These are phyloP conservation scores for Lipomyces sp. DNA, from an alignment of 805 yeast species.

Conservation along the genomic window DNA sequence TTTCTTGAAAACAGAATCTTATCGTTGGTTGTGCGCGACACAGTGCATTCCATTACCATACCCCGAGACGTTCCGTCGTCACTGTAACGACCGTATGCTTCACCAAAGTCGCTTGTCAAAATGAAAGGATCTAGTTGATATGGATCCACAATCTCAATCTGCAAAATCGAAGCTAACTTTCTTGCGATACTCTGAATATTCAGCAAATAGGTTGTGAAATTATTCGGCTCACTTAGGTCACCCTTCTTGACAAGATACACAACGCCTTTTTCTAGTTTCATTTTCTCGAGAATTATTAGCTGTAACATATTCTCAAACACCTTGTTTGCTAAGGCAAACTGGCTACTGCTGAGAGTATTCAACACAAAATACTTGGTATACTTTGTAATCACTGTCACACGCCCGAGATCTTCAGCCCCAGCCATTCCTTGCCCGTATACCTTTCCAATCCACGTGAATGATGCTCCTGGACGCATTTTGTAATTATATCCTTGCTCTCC, in stretches of 20 bases:
- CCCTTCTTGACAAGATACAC: slow-evolving; percentile 9
- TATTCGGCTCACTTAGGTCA: neutral
- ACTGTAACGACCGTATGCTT: slow-evolving; percentile 13
- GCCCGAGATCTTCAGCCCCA: slow-evolving; percentile 72
- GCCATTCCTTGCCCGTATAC: slow-evolving; percentile 54
- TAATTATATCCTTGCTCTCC: slow-evolving; percentile 1
- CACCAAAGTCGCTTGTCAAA: slow-evolving; percentile 20
- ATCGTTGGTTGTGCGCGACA: slow-evolving; percentile 6
- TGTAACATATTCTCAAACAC: slow-evolving; percentile 19
- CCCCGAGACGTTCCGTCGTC: slow-evolving; percentile 18
- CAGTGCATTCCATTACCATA: slow-evolving; percentile 19
- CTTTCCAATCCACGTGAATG: slow-evolving; percentile 22
- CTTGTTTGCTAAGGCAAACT: slow-evolving; percentile 17
- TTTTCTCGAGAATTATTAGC: slow-evolving; percentile 10
- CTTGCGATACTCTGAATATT: slow-evolving; percentile 6
- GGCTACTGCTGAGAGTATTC: slow-evolving; percentile 9
- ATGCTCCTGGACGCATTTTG: neutral
- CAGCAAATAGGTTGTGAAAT: slow-evolving; percentile 9
- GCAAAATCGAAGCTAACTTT: slow-evolving; percentile 9
- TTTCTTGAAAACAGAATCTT: slow-evolving; percentile 9
- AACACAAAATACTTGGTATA: slow-evolving; percentile 13
- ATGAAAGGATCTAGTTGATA: slow-evolving; percentile 20
- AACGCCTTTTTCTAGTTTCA: slow-evolving; percentile 1
- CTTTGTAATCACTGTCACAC: slow-evolving; percentile 70
- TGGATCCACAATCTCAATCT: slow-evolving; percentile 9